Percentiles rank a stretch among this genome's conserved stretches.
Evolutionary conservation across 495 filamentous ascomycete species (phyloP).

Genomic region (Aspergillus sclerotioniger): DNA sequence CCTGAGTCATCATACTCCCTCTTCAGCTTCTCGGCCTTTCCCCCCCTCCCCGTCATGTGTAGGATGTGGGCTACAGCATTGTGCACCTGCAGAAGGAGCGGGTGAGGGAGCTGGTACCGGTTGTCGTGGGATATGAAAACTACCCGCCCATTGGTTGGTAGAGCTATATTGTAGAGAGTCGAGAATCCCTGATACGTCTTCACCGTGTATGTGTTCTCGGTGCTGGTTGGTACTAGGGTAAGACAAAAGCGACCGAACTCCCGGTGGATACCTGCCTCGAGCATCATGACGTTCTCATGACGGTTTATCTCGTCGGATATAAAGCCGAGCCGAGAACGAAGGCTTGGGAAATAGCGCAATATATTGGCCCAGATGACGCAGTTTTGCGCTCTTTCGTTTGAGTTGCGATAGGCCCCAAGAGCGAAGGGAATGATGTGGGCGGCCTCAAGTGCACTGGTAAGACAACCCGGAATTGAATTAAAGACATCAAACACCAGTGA

Average conservation of each 20-base stretch:
- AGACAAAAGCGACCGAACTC: slow-evolving; percentile 5
- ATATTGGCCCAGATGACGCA: slow-evolving; percentile 4
- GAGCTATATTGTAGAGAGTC: neutral
- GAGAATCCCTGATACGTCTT: neutral
- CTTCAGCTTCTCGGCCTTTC: neutral
- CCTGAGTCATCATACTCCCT: too few species aligned
- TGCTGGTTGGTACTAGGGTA: neutral
- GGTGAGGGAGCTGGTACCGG: neutral
- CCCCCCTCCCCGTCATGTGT: neutral
- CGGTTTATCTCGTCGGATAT: neutral
- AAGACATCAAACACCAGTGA: too few species aligned
- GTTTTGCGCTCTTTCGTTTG: slow-evolving; percentile 8
- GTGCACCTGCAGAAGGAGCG: neutral
- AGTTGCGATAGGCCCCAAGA: slow-evolving; percentile 1
- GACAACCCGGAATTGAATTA: slow-evolving; percentile 4
- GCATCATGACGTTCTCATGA: slow-evolving; percentile 6
- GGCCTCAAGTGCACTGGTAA: slow-evolving; percentile 1
- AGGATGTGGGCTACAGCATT: neutral
- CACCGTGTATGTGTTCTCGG: neutral
- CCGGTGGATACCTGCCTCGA: neutral
- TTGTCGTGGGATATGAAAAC: neutral
- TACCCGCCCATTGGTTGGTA: neutral
- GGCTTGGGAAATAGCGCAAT: neutral
- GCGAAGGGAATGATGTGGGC: slow-evolving; percentile 19
- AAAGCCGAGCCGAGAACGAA: neutral